Percentiles rank a stretch among this genome's conserved stretches.
Evolutionary conservation across 495 filamentous ascomycete species (phyloP).

Genomic region (Cenococcum geophilum): DNA sequence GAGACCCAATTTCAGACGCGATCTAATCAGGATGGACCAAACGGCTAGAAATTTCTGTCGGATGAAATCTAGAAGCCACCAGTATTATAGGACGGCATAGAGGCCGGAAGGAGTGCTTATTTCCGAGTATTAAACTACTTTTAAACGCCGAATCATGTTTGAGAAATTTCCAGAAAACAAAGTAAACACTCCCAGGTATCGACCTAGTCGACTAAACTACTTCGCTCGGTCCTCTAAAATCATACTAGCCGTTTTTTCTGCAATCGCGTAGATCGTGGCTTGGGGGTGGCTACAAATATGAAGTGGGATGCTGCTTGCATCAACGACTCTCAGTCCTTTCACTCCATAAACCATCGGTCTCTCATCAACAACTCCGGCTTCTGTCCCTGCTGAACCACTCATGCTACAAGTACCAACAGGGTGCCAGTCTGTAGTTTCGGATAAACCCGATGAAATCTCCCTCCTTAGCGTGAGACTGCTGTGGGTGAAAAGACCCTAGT

Average conservation of each 20-base stretch:
- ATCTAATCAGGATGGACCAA: too few species aligned
- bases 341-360: slow-evolving; percentile 19
- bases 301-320: slow-evolving; percentile 26
- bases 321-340: slow-evolving; percentile 21
- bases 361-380: background rate
- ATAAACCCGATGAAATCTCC: slow-evolving; percentile 40
- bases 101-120: too few species aligned
- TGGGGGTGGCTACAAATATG: slow-evolving; percentile 13
- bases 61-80: too few species aligned
- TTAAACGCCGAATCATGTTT: too few species aligned
- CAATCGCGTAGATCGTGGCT: slow-evolving; percentile 24
- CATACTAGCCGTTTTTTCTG: slow-evolving; percentile 16
- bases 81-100: too few species aligned
- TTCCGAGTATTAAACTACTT: too few species aligned
- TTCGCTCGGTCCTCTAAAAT: slow-evolving; percentile 1
- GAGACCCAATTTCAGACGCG: too few species aligned
- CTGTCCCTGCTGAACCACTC: slow-evolving; percentile 35
- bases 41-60: too few species aligned
- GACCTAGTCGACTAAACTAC: background rate
- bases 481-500: slow-evolving; percentile 40
- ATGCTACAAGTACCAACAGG: slow-evolving; percentile 52
- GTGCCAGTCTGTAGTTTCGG: slow-evolving; percentile 24
- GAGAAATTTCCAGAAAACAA: too few species aligned
- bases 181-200: too few species aligned
- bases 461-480: background rate